Evolutionary conservation across 1,284 basidiomycete genomes (phyloP).

Genomic region (Rhodofomes roseus): DNA sequence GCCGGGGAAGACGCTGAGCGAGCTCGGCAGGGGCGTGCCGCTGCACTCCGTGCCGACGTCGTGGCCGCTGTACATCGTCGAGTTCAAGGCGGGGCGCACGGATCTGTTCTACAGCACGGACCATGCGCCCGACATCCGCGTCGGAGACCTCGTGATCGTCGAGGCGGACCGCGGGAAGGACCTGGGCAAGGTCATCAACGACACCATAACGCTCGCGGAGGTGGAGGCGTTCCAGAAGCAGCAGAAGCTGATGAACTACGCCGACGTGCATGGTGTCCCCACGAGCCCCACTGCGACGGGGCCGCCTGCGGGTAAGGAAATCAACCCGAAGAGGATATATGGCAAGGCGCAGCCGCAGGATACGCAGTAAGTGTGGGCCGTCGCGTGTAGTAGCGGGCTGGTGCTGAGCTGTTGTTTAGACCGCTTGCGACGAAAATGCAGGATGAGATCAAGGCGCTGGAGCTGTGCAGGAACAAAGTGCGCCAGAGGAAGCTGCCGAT

Average conservation of each 20-base stretch:
- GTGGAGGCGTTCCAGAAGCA: constrained; percentile 87
- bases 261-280: constrained; percentile 41
- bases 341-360: constrained; percentile 87
- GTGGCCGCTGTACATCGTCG: constrained; percentile 93
- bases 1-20: constrained; percentile 40
- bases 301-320: constrained; percentile 70
- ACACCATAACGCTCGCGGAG: constrained; percentile 86
- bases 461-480: constrained; percentile 89
- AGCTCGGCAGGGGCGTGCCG: constrained; percentile 89
- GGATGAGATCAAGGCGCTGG: constrained; percentile 91
- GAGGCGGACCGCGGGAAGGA: constrained; percentile 96
- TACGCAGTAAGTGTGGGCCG: constrained; percentile 62
- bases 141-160: constrained; percentile 93
- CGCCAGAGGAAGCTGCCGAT: constrained; percentile 91
- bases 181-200: constrained; percentile 86
- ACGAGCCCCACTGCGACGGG: constrained; percentile 49
- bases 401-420: constrained; percentile 34
- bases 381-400: not conserved
- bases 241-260: constrained; percentile 45
- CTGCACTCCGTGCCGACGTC: constrained; percentile 77
- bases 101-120: constrained; percentile 91
- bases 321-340: constrained; percentile 96
- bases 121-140: constrained; percentile 57
- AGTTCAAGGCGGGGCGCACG: constrained; percentile 95
- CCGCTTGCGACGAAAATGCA: constrained; percentile 76